These are phyloP conservation scores for Chaetoceros muelleri DNA, from an alignment of 108 stramenopile species.

Conservation along the genomic window DNA sequence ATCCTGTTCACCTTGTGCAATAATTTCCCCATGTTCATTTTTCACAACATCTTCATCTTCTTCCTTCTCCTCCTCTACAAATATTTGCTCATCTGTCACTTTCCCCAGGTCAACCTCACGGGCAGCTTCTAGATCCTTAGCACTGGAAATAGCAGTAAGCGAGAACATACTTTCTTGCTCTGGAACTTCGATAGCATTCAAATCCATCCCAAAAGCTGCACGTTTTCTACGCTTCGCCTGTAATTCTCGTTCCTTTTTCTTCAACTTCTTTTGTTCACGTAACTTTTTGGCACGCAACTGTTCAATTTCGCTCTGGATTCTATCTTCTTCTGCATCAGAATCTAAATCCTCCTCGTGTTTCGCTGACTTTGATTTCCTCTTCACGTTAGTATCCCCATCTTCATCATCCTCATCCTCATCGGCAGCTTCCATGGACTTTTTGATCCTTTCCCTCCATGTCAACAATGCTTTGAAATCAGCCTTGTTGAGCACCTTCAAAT, in stretches of 20 bases:
- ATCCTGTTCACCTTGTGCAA: conserved; percentile 25
- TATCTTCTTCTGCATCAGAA: conserved; percentile 73
- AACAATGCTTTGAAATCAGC: conserved; percentile 91
- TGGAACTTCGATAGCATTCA: conserved; percentile 79
- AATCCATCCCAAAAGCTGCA: conserved; percentile 81
- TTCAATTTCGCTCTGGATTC: conserved; percentile 69
- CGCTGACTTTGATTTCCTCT: conserved; percentile 1
- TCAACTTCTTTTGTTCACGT: conserved; percentile 69
- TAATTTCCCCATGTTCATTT: conserved; percentile 16
- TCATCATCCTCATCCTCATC: conserved; percentile 36
- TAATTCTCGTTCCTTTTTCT: conserved; percentile 83
- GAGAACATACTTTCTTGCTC: conserved; percentile 81
- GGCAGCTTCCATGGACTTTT: conserved; percentile 21
- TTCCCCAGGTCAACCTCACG: conserved; percentile 74
- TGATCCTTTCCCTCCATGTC: conserved; percentile 86
- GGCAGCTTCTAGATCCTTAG: conserved; percentile 52
- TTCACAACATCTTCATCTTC: conserved; percentile 30
- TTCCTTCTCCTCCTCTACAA: conserved; percentile 21
- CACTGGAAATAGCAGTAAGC: conserved; percentile 49
- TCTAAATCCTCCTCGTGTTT: conserved; percentile 44
- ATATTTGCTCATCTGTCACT: conserved; percentile 54
- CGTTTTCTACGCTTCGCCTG: conserved; percentile 71
- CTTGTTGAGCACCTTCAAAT: conserved; percentile 92
- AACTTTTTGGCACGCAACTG: conserved; percentile 49
- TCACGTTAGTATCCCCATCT: conserved; percentile 7